These are phyloP conservation scores for Nicotiana rustica DNA, from an alignment of 305 asterid species.

Conservation along the genomic window DNA sequence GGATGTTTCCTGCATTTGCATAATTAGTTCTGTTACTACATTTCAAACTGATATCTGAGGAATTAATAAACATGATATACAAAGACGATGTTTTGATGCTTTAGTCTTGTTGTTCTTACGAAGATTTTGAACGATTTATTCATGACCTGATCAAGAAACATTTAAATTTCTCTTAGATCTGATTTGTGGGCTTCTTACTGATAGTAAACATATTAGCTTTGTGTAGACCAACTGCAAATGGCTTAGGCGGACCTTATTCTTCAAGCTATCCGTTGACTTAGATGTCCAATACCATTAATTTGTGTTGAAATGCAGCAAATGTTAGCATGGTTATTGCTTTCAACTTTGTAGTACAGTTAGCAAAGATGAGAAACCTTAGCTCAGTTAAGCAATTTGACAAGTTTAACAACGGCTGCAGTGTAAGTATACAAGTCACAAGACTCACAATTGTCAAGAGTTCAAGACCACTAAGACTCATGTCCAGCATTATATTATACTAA, in stretches of 20 bases:
- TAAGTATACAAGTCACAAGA: not conserved
- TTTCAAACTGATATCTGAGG: not conserved
- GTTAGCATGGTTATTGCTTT: too few species aligned
- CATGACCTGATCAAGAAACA: not conserved
- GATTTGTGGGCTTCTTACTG: not conserved
- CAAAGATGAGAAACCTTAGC: not conserved
- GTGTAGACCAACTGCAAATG: not conserved
- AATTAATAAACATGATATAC: constrained; percentile 8
- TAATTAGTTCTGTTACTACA: constrained; percentile 28
- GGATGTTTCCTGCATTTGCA: constrained; percentile 66
- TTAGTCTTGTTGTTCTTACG: not conserved
- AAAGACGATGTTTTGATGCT: not conserved
- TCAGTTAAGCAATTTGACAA: not conserved
- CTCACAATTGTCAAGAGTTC: not conserved
- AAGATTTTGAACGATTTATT: not conserved
- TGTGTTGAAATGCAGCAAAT: too few species aligned
- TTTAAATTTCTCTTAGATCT: not conserved
- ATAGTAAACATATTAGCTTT: not conserved
- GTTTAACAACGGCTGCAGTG: constrained; percentile 4
- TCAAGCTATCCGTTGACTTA: not conserved
- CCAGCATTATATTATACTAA: not conserved
- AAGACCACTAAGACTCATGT: not conserved
- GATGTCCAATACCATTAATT: too few species aligned
- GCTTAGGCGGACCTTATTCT: not conserved
- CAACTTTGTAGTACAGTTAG: not conserved